phyloP scores from a whole-genome alignment of 768 basidiomycete genomes.

The Hirschioporus abietinus region DNA sequence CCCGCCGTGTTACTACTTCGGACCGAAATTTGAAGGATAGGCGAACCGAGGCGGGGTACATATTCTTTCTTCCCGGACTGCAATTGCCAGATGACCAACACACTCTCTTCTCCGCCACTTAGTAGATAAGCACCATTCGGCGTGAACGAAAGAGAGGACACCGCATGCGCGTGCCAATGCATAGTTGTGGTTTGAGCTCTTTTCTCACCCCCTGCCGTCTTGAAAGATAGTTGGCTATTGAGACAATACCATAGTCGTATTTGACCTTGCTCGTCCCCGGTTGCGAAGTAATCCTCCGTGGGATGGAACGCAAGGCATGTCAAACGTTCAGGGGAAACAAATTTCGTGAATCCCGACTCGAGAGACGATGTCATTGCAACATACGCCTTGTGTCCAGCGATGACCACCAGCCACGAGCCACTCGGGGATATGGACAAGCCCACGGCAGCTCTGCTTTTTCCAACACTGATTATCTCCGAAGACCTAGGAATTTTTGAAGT shows the following conservation, averaged over 20 bases:
- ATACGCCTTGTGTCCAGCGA: conserved; percentile 74
- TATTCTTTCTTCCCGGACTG: conserved; percentile 87
- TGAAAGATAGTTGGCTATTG: conserved; percentile 44
- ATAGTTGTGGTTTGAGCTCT: conserved; percentile 78
- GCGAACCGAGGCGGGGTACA: conserved; percentile 85
- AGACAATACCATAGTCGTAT: conserved; percentile 94
- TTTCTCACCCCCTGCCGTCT: conserved; percentile 63
- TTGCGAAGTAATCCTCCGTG: conserved; percentile 88
- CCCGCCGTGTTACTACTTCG: conserved; percentile 33
- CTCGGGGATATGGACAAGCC: conserved; percentile 71
- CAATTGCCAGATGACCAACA: conserved; percentile 96
- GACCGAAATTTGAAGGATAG: conserved; percentile 68
- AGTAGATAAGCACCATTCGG: conserved; percentile 88
- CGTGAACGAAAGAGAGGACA: conserved; percentile 82
- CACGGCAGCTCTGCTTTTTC: conserved; percentile 59
- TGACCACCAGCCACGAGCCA: conserved; percentile 72
- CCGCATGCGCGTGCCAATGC: conserved; percentile 97
- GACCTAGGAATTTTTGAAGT: conserved; percentile 30
- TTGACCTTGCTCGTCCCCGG: conserved; percentile 81
- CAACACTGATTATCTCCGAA: conserved; percentile 49
- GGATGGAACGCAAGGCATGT: conserved; percentile 89
- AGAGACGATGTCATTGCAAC: conserved; percentile 55
- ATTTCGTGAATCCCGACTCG: conserved; percentile 71
- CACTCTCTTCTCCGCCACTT: conserved; percentile 92
- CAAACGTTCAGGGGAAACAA: conserved; percentile 71